Evolutionary conservation across 2,329 filamentous ascomycete genomes (phyloP).

Genomic region (Claviceps sp.): DNA sequence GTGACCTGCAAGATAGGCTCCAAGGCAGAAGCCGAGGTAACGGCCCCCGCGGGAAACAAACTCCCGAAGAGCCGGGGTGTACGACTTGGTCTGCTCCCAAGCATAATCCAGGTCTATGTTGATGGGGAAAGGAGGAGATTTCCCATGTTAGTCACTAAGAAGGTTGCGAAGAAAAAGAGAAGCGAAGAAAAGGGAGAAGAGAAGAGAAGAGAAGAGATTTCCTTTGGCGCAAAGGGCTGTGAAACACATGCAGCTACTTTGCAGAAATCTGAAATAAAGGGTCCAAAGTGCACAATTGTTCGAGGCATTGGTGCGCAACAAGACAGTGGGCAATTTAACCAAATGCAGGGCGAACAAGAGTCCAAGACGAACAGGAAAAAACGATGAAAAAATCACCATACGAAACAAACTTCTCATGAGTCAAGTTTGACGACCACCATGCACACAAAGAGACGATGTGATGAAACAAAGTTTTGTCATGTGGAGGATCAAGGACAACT

Average conservation of each 20-base stretch:
- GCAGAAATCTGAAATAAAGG: not conserved
- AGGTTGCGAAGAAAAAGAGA: not conserved
- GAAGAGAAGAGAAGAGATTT: not conserved
- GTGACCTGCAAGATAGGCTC: slow-evolving; percentile 14
- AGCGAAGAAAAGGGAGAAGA: not conserved
- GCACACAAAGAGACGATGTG: not conserved
- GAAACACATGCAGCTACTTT: not conserved
- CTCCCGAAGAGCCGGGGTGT: slow-evolving; percentile 7
- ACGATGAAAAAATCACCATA: not conserved
- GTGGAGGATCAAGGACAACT: not conserved
- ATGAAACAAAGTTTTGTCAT: not conserved
- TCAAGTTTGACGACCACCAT: not conserved
- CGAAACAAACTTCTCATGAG: not conserved
- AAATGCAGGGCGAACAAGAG: not conserved
- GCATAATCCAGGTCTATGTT: slow-evolving; percentile 10
- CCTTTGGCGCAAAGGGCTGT: not conserved
- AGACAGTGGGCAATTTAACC: not conserved
- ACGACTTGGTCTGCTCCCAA: slow-evolving; percentile 9
- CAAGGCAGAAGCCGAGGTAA: slow-evolving; percentile 17
- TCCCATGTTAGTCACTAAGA: not conserved
- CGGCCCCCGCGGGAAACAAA: slow-evolving; percentile 13
- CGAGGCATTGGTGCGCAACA: not conserved
- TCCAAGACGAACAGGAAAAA: not conserved
- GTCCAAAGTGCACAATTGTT: not conserved
- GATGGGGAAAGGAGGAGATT: not conserved